Conservation (phyloP, 495 filamentous ascomycete species). For the Immersiella caudata region DNA sequence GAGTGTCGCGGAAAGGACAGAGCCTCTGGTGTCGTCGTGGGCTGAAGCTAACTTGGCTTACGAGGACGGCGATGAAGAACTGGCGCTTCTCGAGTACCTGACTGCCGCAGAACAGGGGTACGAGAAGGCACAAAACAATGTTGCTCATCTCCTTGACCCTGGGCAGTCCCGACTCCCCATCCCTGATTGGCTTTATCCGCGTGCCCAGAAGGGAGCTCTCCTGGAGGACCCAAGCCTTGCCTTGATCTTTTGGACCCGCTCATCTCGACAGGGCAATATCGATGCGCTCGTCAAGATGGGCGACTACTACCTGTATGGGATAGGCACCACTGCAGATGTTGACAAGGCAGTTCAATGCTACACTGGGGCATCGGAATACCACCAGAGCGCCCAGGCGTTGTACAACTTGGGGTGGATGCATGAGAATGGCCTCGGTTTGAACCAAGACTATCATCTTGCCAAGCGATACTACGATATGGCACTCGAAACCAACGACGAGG, state of each 20-base stretch:
- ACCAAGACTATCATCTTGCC: conserved; percentile 95
- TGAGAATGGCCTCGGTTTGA: conserved; percentile 91
- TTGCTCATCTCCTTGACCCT: conserved; percentile 87
- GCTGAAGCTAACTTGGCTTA: conserved; percentile 83
- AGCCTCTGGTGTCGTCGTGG: conserved; percentile 81
- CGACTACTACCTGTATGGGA: conserved; percentile 87
- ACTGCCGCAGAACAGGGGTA: conserved; percentile 97
- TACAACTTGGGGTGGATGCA: conserved; percentile 99
- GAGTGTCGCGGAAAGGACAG: conserved; percentile 87
- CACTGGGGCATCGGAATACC: conserved; percentile 82
- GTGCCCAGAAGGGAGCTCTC: conserved; percentile 48
- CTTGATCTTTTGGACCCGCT: conserved; percentile 94
- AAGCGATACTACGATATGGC: conserved; percentile 96
- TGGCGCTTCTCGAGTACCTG: conserved; percentile 81
- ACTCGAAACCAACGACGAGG: conserved; percentile 85
- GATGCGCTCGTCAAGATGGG: conserved; percentile 98
- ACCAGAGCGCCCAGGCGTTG: conserved; percentile 90
- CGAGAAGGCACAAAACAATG: conserved; percentile 90
- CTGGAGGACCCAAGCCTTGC: conserved; percentile 76
- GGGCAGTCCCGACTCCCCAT: conserved; percentile 58
- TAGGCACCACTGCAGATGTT: conserved; percentile 70
- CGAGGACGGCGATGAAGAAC: conserved; percentile 80
- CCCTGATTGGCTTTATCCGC: conserved; percentile 40
- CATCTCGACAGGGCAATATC: conserved; percentile 89
- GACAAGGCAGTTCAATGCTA: conserved; percentile 96